A percentile compares a stretch with the other conserved stretches of the same genome.
Conservation (phyloP, 2,329 filamentous ascomycete species). For the Penicillium sumatraense region DNA sequence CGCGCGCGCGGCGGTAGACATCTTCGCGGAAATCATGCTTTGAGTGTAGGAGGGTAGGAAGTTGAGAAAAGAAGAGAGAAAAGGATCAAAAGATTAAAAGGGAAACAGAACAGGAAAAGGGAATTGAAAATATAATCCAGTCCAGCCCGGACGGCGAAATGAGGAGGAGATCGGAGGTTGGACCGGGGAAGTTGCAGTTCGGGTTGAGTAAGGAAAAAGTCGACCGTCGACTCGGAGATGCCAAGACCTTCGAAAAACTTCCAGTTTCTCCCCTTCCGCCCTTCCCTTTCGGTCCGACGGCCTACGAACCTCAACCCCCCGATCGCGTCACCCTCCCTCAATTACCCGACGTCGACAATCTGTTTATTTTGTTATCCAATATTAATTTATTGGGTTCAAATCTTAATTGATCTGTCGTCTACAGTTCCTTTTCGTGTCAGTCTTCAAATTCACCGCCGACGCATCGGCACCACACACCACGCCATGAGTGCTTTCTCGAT, state of each 20-base stretch:
- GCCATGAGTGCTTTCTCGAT: slow-evolving; percentile 38
- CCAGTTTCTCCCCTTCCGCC: slow-evolving; percentile 36
- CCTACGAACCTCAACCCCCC: slow-evolving; percentile 12
- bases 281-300: slow-evolving; percentile 34
- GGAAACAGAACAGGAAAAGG: background rate
- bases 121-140: slow-evolving; percentile 16
- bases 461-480: slow-evolving; percentile 11
- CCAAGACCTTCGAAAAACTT: slow-evolving; percentile 44
- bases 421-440: background rate
- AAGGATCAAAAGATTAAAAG: background rate
- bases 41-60: slow-evolving; percentile 10
- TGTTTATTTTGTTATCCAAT: too few species aligned
- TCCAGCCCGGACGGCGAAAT: slow-evolving; percentile 30
- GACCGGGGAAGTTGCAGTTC: slow-evolving; percentile 21
- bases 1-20: slow-evolving; percentile 43
- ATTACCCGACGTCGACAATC: too few species aligned
- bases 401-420: too few species aligned
- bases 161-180: slow-evolving; percentile 32
- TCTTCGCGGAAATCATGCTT: slow-evolving; percentile 47
- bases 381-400: too few species aligned
- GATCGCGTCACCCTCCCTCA: slow-evolving; percentile 6
- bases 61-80: slow-evolving; percentile 7
- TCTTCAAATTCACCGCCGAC: slow-evolving; percentile 11
- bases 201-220: slow-evolving; percentile 39
- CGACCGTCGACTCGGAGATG: too few species aligned